phyloP scores from a whole-genome alignment of 192 early-diverging fungal genomes.

The Entomortierella parvispora region DNA sequence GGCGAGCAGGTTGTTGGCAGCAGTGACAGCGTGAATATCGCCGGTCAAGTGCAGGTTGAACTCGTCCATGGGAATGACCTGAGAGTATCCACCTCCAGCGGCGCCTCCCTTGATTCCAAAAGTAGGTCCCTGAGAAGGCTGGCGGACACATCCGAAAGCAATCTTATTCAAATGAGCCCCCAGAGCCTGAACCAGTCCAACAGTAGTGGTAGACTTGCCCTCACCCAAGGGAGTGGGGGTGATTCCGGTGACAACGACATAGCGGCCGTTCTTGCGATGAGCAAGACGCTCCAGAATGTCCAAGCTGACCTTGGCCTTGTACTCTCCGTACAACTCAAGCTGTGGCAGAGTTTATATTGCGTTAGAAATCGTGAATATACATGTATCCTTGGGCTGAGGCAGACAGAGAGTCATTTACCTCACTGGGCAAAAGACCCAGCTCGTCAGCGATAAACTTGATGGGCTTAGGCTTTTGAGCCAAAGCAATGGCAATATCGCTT shows the following conservation, averaged over 20 bases:
- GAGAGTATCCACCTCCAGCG: constrained; percentile 98
- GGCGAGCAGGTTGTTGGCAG: constrained; percentile 95
- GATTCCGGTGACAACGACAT: constrained; percentile 96
- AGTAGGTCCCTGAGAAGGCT: constrained; percentile 98
- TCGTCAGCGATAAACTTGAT: constrained; percentile 84
- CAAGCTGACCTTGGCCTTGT: constrained; percentile 92
- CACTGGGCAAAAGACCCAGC: constrained; percentile 79
- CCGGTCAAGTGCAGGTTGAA: constrained; percentile 99
- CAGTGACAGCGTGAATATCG: constrained; percentile 98
- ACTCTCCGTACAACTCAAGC: constrained; percentile 88
- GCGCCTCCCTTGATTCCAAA: constrained; percentile 99
- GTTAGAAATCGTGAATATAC: not conserved
- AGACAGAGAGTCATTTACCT: constrained; percentile 52
- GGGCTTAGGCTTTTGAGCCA: constrained; percentile 88
- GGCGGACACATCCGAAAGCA: constrained; percentile 97
- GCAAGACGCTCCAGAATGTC: constrained; percentile 85
- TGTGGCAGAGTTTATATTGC: constrained; percentile 20
- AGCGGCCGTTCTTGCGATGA: constrained; percentile 83
- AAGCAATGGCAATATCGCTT: constrained; percentile 94
- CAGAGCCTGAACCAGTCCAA: constrained; percentile 94
- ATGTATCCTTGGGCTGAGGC: not conserved
- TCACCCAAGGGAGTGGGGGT: constrained; percentile 99
- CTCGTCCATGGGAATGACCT: constrained; percentile 99
- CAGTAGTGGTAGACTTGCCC: constrained; percentile 97
- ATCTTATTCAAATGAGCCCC: constrained; percentile 90